phyloP scores from a whole-genome alignment of 2,329 filamentous ascomycete species.

The Colletotrichum sojae region DNA sequence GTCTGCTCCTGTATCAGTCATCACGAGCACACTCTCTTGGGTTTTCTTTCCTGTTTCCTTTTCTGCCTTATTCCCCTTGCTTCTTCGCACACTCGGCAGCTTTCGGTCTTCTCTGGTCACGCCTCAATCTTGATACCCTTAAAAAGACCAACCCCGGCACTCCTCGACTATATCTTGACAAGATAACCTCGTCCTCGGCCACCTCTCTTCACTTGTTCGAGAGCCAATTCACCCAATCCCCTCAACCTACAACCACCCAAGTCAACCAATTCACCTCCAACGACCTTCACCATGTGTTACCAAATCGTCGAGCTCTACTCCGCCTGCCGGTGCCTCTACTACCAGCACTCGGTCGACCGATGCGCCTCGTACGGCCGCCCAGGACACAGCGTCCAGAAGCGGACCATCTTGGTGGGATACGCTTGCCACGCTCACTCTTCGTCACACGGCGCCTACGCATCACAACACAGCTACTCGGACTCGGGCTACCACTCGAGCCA shows the following conservation, averaged over 20 bases:
- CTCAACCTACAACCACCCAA: background rate
- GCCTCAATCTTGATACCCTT: conserved; percentile 22
- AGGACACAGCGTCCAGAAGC: conserved; percentile 80
- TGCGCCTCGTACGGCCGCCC: conserved; percentile 82
- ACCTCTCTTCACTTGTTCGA: conserved; percentile 14
- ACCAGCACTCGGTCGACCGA: conserved; percentile 87
- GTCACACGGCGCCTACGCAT: conserved; percentile 54
- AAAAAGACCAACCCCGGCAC: conserved; percentile 21
- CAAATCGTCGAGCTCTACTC: conserved; percentile 89
- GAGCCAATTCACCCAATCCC: background rate
- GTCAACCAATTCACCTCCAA: background rate
- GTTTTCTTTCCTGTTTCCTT: conserved; percentile 44
- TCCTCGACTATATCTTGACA: conserved; percentile 30
- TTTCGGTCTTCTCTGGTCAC: conserved; percentile 26
- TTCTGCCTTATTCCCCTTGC: conserved; percentile 45
- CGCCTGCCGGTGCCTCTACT: conserved; percentile 89
- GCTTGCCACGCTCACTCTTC: conserved; percentile 73
- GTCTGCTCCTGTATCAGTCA: conserved; percentile 35
- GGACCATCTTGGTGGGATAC: conserved; percentile 87
- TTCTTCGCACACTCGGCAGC: conserved; percentile 34
- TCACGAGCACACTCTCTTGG: conserved; percentile 43
- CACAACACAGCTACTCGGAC: conserved; percentile 64
- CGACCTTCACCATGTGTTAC: conserved; percentile 79
- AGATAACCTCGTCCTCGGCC: conserved; percentile 32
- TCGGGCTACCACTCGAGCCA: conserved; percentile 68